Evolutionary conservation across 2,329 filamentous ascomycete genomes (phyloP).

Genomic region (Knufia petricola): DNA sequence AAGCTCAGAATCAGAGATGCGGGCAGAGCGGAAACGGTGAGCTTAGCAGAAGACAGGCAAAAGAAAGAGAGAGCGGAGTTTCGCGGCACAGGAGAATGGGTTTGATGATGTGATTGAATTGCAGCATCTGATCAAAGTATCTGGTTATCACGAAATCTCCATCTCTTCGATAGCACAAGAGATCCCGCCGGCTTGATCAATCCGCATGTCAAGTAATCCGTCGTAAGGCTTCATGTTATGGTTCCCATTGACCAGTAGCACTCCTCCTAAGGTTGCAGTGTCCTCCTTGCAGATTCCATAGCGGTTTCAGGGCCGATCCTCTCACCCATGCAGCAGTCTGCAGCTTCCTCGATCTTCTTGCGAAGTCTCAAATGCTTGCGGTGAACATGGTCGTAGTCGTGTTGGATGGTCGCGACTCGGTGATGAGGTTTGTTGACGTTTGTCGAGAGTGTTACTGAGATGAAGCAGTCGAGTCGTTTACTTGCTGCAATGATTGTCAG

Average conservation of each 20-base stretch:
- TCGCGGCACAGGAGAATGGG: neutral
- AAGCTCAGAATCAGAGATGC: neutral
- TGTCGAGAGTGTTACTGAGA: conserved; percentile 37
- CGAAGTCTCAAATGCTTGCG: conserved; percentile 11
- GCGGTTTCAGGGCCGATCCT: conserved; percentile 20
- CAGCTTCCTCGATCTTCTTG: conserved; percentile 8
- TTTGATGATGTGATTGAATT: conserved; percentile 2
- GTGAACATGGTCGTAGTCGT: conserved; percentile 10
- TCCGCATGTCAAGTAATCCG: conserved; percentile 7
- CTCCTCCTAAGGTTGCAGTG: conserved; percentile 20
- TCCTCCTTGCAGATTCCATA: conserved; percentile 6
- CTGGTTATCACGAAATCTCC: conserved; percentile 4
- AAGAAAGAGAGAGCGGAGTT: neutral
- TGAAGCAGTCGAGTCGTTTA: conserved; percentile 54
- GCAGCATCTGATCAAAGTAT: conserved; percentile 9
- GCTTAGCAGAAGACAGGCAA: no score
- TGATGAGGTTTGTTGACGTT: conserved; percentile 19
- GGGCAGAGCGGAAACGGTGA: neutral
- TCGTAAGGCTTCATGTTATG: conserved; percentile 16
- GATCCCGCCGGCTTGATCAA: conserved; percentile 17
- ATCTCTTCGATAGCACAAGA: conserved; percentile 6
- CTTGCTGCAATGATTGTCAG: conserved; percentile 46
- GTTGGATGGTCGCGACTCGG: conserved; percentile 9
- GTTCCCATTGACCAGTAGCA: conserved; percentile 18
- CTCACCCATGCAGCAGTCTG: conserved; percentile 7